These are phyloP conservation scores for Phytophthora cryptogea DNA, from an alignment of 352 stramenopile genomes.

Conservation along the genomic window DNA sequence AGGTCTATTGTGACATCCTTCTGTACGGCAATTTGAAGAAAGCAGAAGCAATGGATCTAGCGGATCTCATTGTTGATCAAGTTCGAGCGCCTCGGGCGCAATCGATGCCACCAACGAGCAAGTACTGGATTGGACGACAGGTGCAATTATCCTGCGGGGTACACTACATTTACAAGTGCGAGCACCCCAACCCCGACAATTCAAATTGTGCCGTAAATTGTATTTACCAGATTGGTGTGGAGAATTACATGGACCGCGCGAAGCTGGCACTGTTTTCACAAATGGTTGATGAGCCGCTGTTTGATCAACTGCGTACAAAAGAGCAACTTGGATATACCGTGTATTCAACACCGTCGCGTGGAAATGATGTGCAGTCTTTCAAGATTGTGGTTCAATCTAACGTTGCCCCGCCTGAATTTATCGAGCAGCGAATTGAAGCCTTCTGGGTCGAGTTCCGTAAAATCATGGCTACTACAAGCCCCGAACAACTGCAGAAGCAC, in stretches of 20 bases:
- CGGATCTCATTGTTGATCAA: slow-evolving; percentile 33
- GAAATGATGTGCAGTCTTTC: slow-evolving; percentile 61
- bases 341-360: slow-evolving; percentile 54
- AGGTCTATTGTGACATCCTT: slow-evolving; percentile 48
- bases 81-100: slow-evolving; percentile 12
- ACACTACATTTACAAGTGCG: slow-evolving; percentile 36
- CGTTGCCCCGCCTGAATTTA: slow-evolving; percentile 58
- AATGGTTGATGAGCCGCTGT: slow-evolving; percentile 62
- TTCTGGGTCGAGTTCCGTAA: slow-evolving; percentile 57
- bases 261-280: slow-evolving; percentile 59
- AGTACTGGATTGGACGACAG: slow-evolving; percentile 34
- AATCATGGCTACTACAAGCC: slow-evolving; percentile 34
- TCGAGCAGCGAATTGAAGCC: slow-evolving; percentile 71
- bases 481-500: slow-evolving; percentile 50
- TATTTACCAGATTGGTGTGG: slow-evolving; percentile 56
- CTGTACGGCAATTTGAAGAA: slow-evolving; percentile 60
- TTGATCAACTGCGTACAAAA: slow-evolving; percentile 64
- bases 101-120: slow-evolving; percentile 33
- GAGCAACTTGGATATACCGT: slow-evolving; percentile 78
- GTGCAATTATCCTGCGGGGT: slow-evolving; percentile 30
- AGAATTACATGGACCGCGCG: slow-evolving; percentile 46
- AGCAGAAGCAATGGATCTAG: slow-evolving; percentile 27
- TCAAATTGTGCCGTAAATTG: slow-evolving; percentile 57
- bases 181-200: slow-evolving; percentile 56
- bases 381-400: slow-evolving; percentile 83